Conservation (phyloP, 306 rosid species). For the peach (Prunus persica) region DNA sequence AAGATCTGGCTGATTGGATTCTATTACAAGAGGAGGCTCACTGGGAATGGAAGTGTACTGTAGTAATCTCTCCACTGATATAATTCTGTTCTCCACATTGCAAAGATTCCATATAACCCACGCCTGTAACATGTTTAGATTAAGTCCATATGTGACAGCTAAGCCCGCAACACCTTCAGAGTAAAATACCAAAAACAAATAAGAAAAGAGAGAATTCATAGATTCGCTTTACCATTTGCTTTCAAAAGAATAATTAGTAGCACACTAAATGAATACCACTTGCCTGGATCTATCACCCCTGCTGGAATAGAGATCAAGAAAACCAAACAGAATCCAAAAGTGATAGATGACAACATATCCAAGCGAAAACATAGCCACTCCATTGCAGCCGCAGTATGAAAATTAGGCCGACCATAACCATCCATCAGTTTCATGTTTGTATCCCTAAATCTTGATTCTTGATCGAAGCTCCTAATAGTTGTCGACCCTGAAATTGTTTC, state of each 20-base stretch:
- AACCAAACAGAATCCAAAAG: conserved; percentile 52
- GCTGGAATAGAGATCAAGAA: conserved; percentile 60
- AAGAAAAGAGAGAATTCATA: background rate
- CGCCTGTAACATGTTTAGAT: conserved; percentile 51
- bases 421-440: conserved; percentile 56
- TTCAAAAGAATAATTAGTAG: background rate
- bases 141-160: conserved; percentile 81
- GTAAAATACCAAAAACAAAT: background rate
- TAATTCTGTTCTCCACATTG: conserved; percentile 68
- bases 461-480: conserved; percentile 78
- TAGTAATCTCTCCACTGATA: conserved; percentile 82
- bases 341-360: conserved; percentile 53
- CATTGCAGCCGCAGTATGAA: conserved; percentile 50
- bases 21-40: conserved; percentile 70
- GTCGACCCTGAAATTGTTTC: conserved; percentile 79
- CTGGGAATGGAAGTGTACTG: conserved; percentile 65
- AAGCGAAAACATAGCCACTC: conserved; percentile 66
- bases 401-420: conserved; percentile 56
- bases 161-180: conserved; percentile 73
- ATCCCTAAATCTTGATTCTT: conserved; percentile 58
- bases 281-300: conserved; percentile 61
- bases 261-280: background rate
- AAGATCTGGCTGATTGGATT: conserved; percentile 51
- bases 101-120: conserved; percentile 51
- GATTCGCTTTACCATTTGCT: background rate